Conservation (phyloP, 2,329 filamentous ascomycete genomes). For the Ambrosiella beaveri region DNA sequence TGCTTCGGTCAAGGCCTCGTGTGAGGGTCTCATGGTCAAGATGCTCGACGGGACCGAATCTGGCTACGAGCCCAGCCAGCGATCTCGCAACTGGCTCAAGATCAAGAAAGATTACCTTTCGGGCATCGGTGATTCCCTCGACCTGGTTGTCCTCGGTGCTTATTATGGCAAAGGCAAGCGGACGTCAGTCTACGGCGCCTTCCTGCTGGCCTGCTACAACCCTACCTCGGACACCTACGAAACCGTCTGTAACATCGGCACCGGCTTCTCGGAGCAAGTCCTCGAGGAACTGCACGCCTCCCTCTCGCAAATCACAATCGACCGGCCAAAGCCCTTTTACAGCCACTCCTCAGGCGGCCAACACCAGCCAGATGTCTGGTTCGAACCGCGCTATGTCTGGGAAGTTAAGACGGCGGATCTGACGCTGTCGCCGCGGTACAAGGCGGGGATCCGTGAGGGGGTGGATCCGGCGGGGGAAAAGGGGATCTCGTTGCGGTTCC, state of each 20-base stretch:
- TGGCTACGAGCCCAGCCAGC: constrained; percentile 88
- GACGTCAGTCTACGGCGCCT: constrained; percentile 87
- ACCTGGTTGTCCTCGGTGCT: constrained; percentile 86
- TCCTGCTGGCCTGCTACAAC: constrained; percentile 90
- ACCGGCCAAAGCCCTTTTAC: constrained; percentile 88
- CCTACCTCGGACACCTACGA: constrained; percentile 65
- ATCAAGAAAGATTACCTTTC: constrained; percentile 97
- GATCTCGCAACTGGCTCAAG: constrained; percentile 97
- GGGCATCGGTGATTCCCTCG: constrained; percentile 85
- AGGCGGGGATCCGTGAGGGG: constrained; percentile 71
- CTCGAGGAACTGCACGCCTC: constrained; percentile 71
- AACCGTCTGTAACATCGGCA: constrained; percentile 95
- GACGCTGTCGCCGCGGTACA: constrained; percentile 81
- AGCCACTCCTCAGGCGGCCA: constrained; percentile 66
- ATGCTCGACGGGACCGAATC: constrained; percentile 91
- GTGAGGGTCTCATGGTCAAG: constrained; percentile 97
- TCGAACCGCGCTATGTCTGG: constrained; percentile 89
- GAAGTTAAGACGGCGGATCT: constrained; percentile 95
- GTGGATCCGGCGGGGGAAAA: constrained; percentile 52
- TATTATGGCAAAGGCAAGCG: constrained; percentile 93
- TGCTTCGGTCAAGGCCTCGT: constrained; percentile 87
- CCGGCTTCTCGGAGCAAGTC: constrained; percentile 85
- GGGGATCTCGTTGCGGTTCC: constrained; percentile 81
- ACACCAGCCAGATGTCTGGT: constrained; percentile 97
- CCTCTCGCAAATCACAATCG: constrained; percentile 64